Evolutionary conservation across 1,284 basidiomycete species (phyloP).

Genomic region (Rhodotorula sp.): DNA sequence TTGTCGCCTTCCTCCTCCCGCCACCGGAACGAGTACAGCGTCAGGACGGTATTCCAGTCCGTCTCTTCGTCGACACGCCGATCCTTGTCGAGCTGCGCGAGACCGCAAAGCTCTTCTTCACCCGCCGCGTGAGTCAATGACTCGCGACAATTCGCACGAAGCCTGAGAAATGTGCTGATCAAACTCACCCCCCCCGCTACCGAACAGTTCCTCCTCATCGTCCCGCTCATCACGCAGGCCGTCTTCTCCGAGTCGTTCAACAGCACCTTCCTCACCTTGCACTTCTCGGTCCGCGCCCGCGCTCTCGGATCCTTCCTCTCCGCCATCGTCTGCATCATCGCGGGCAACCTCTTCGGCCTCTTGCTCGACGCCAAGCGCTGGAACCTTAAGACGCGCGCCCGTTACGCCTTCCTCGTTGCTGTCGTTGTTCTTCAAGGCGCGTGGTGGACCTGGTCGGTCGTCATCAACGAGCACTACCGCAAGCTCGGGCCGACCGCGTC

Average conservation of each 20-base stretch:
- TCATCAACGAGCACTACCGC: slow-evolving; percentile 19
- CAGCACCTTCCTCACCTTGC: slow-evolving; percentile 24
- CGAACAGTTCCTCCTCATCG: slow-evolving; percentile 44
- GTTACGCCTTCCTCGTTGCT: slow-evolving; percentile 8
- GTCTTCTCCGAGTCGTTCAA: slow-evolving; percentile 34
- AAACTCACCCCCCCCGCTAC: slow-evolving; percentile 7
- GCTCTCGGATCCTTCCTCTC: slow-evolving; percentile 31
- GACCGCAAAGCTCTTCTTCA: slow-evolving; percentile 42
- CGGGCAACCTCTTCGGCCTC: slow-evolving; percentile 26
- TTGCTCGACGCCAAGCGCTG: slow-evolving; percentile 6
- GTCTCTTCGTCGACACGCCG: slow-evolving; percentile 39
- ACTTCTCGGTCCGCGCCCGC: slow-evolving; percentile 31
- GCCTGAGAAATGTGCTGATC: neutral
- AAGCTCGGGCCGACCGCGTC: neutral
- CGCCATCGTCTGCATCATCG: slow-evolving; percentile 27
- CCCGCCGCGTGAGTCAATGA: slow-evolving; percentile 36
- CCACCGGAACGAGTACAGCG: slow-evolving; percentile 33
- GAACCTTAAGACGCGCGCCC: slow-evolving; percentile 17
- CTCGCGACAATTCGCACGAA: no score
- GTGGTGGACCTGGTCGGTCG: slow-evolving; percentile 30
- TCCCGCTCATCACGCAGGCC: slow-evolving; percentile 32
- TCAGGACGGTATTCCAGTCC: slow-evolving; percentile 25
- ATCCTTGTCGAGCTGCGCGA: slow-evolving; percentile 40
- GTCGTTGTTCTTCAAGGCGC: slow-evolving; percentile 13
- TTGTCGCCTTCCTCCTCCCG: slow-evolving; percentile 31